phyloP scores from a whole-genome alignment of 2,329 filamentous ascomycete genomes.

The Sporothrix brunneoviolacea region DNA sequence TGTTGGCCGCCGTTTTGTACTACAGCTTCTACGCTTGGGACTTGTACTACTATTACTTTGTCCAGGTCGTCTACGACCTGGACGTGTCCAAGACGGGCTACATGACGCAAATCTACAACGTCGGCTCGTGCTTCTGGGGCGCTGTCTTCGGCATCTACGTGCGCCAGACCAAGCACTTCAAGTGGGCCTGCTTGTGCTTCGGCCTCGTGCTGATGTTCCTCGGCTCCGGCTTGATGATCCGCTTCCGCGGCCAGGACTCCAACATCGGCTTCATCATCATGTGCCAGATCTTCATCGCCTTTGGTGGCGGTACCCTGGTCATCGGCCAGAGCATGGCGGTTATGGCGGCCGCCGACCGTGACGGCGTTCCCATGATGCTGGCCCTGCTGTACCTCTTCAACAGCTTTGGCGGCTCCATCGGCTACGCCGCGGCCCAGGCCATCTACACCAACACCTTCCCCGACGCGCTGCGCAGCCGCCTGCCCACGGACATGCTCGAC shows the following conservation, averaged over 20 bases:
- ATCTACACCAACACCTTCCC: constrained; percentile 56
- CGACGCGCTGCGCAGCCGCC: constrained; percentile 38
- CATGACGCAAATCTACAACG: constrained; percentile 21
- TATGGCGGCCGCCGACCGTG: constrained; percentile 51
- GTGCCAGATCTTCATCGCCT: constrained; percentile 49
- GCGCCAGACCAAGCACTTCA: constrained; percentile 44
- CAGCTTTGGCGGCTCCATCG: constrained; percentile 53
- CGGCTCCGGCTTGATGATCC: constrained; percentile 49
- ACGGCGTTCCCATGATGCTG: constrained; percentile 50
- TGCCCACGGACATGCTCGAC: constrained; percentile 43
- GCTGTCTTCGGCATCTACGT: constrained; percentile 41
- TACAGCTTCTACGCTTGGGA: constrained; percentile 23
- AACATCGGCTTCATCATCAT: constrained; percentile 48
- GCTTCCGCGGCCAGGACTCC: constrained; percentile 45
- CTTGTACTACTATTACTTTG: constrained; percentile 21
- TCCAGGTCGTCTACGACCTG: constrained; percentile 22
- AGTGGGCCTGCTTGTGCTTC: constrained; percentile 32
- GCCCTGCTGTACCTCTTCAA: constrained; percentile 52
- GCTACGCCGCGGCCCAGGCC: constrained; percentile 51
- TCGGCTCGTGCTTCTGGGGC: constrained; percentile 36
- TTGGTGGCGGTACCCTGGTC: constrained; percentile 50
- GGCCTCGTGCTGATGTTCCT: constrained; percentile 47
- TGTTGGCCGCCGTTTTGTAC: constrained; percentile 16
- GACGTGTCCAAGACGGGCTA: constrained; percentile 19
- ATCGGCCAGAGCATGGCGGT: constrained; percentile 53